These are phyloP conservation scores for Aspergillus texensis DNA, from an alignment of 2,329 filamentous ascomycete genomes.

Conservation along the genomic window DNA sequence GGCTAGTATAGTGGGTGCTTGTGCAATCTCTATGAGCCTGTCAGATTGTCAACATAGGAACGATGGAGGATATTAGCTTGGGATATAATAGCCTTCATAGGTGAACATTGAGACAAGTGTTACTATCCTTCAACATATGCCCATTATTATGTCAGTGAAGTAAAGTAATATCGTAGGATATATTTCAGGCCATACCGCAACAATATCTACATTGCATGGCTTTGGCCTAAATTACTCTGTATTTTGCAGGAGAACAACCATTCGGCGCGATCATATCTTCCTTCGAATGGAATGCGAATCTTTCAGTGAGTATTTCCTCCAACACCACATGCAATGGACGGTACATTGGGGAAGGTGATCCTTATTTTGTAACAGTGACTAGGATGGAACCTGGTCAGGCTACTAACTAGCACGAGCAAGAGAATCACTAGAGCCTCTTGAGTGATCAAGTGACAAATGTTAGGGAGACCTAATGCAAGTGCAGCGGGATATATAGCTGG, in stretches of 20 bases:
- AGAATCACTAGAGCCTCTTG: background rate
- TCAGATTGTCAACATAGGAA: no score
- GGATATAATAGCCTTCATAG: background rate
- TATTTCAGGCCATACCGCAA: background rate
- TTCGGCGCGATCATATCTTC: no score
- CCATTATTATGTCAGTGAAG: background rate
- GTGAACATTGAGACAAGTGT: background rate
- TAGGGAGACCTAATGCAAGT: background rate
- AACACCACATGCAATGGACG: background rate
- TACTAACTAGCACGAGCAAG: background rate
- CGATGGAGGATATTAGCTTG: background rate
- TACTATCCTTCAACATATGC: background rate
- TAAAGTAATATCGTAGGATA: background rate
- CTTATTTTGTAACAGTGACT: background rate
- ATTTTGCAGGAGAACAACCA: no score
- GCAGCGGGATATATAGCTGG: background rate
- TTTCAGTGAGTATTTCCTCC: background rate
- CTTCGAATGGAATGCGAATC: no score
- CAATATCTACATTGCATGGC: background rate
- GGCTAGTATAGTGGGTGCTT: background rate
- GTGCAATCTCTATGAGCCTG: background rate
- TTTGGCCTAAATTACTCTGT: no score
- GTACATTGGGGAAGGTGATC: background rate
- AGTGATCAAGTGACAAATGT: background rate
- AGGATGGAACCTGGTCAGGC: background rate